These are phyloP conservation scores for Backusella parvicylindrica DNA, from an alignment of 192 early-diverging fungal species.

Conservation along the genomic window DNA sequence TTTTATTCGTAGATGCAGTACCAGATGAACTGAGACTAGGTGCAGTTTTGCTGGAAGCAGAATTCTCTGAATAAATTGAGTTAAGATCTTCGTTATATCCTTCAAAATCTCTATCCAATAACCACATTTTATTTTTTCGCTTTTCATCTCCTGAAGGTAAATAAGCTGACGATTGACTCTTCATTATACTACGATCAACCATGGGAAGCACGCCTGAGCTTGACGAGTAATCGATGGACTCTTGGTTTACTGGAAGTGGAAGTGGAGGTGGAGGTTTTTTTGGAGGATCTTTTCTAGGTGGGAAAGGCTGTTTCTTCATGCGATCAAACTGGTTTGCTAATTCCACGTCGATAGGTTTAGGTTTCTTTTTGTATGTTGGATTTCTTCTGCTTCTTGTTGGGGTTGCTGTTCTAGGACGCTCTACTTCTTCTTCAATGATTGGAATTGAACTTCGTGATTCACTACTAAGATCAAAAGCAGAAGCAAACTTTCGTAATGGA, in stretches of 20 bases:
- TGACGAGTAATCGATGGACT: not conserved
- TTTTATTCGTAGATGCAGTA: constrained; percentile 13
- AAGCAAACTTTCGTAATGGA: constrained; percentile 16
- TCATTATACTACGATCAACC: not conserved
- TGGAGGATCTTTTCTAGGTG: not conserved
- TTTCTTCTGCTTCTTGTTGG: not conserved
- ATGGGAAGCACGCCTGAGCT: constrained; percentile 16
- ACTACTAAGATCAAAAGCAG: constrained; percentile 22
- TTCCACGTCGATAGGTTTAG: constrained; percentile 20
- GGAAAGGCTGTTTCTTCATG: not conserved
- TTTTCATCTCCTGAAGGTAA: constrained; percentile 6
- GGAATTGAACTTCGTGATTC: not conserved
- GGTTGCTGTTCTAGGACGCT: constrained; percentile 12
- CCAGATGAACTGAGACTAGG: constrained; percentile 27
- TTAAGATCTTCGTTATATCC: constrained; percentile 5
- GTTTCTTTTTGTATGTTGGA: not conserved
- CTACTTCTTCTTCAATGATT: not conserved
- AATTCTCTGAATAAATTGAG: constrained; percentile 15
- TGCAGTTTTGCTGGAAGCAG: constrained; percentile 10
- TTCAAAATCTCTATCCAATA: not conserved
- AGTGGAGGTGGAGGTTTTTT: not conserved
- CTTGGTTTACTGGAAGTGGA: not conserved
- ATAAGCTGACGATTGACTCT: not conserved
- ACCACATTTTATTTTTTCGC: not conserved
- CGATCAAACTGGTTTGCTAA: constrained; percentile 15